Evolutionary conservation across 768 basidiomycete genomes (phyloP).

Genomic region (Tricholoma bakamatsutake): DNA sequence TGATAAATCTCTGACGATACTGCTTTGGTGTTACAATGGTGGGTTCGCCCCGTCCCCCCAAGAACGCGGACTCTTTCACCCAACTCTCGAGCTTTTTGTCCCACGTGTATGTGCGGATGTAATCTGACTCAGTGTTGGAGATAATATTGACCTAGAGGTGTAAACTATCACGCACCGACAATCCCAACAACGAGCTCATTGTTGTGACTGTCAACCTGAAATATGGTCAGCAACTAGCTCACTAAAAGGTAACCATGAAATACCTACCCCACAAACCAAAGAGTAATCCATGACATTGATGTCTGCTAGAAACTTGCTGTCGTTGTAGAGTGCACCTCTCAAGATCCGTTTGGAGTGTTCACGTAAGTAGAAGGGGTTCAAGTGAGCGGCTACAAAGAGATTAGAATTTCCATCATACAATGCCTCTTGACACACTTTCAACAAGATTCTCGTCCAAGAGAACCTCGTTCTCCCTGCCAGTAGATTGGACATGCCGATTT

Average conservation of each 20-base stretch:
- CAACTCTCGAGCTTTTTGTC: constrained; percentile 98
- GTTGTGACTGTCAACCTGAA: constrained; percentile 73
- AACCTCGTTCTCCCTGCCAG: constrained; percentile 88
- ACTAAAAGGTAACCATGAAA: background rate
- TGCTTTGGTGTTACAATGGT: constrained; percentile 96
- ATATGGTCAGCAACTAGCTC: background rate
- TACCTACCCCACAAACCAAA: constrained; percentile 70
- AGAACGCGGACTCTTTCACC: constrained; percentile 93
- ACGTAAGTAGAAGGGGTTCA: constrained; percentile 89
- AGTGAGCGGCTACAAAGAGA: constrained; percentile 59
- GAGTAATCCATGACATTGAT: constrained; percentile 99
- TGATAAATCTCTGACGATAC: constrained; percentile 82
- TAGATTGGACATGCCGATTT: constrained; percentile 88
- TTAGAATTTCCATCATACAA: background rate
- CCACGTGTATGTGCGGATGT: constrained; percentile 95
- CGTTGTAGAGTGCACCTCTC: constrained; percentile 86
- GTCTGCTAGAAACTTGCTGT: constrained; percentile 90
- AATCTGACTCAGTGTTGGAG: constrained; percentile 48
- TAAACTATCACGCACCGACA: constrained; percentile 60
- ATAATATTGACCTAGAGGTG: background rate
- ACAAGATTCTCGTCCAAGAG: constrained; percentile 95
- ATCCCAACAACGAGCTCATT: constrained; percentile 96
- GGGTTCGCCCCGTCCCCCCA: constrained; percentile 87
- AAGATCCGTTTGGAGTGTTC: constrained; percentile 94
- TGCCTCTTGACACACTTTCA: constrained; percentile 51